Evolutionary conservation across 2,329 filamentous ascomycete genomes (phyloP).

Genomic region (Xylaria sp.): DNA sequence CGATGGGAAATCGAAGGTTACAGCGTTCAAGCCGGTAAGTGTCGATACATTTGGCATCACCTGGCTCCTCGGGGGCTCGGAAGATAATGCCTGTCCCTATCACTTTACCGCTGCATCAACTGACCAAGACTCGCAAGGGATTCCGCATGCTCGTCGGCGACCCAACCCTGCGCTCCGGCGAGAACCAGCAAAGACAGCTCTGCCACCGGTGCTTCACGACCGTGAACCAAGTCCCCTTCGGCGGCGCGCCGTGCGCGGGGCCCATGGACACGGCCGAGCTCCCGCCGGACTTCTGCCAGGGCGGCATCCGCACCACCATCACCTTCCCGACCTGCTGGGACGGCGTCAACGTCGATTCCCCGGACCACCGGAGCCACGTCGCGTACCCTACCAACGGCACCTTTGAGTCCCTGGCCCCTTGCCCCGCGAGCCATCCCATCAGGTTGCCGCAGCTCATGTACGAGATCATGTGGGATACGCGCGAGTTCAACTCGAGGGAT

Average conservation of each 20-base stretch:
- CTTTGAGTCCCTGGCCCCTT: conserved; percentile 43
- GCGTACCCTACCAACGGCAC: conserved; percentile 44
- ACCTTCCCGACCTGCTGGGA: conserved; percentile 50
- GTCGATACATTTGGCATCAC: not conserved
- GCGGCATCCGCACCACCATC: conserved; percentile 46
- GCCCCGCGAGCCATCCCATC: conserved; percentile 46
- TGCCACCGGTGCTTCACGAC: conserved; percentile 47
- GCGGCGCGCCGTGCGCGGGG: conserved; percentile 47
- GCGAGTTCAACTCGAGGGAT: conserved; percentile 47
- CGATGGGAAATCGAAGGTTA: conserved; percentile 43
- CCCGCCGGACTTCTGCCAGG: conserved; percentile 40
- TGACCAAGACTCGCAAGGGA: conserved; percentile 34
- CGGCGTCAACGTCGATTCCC: conserved; percentile 48
- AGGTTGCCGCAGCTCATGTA: conserved; percentile 55
- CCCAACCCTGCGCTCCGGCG: conserved; percentile 41
- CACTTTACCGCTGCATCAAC: not conserved
- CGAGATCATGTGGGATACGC: conserved; percentile 55
- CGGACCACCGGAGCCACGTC: conserved; percentile 49
- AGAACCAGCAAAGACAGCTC: conserved; percentile 42
- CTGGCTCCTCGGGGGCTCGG: not conserved
- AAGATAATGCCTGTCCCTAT: not conserved
- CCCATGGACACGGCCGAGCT: conserved; percentile 42
- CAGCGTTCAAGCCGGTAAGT: conserved; percentile 47
- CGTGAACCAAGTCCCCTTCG: conserved; percentile 46
- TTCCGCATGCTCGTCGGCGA: conserved; percentile 50